Conservation (phyloP, 2,329 filamentous ascomycete genomes). For the Coniella lustricola region DNA sequence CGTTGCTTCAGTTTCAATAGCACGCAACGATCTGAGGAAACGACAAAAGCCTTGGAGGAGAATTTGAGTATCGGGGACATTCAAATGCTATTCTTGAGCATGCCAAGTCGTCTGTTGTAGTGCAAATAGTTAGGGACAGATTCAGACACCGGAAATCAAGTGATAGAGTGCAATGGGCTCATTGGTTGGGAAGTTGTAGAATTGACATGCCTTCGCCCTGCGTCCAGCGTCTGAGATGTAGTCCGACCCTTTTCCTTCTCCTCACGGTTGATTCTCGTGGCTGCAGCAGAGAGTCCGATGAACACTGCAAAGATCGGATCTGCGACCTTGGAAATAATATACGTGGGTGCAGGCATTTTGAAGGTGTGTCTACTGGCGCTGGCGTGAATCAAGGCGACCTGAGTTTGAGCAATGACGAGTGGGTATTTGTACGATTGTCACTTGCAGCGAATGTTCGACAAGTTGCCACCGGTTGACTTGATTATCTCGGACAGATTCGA, state of each 20-base stretch:
- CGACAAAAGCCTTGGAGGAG: too few species aligned
- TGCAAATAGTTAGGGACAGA: constrained; percentile 3
- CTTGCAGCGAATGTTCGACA: too few species aligned
- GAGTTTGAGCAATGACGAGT: neutral
- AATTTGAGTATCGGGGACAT: too few species aligned
- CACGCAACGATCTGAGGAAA: too few species aligned
- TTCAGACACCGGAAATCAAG: neutral
- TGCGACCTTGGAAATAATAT: constrained; percentile 52
- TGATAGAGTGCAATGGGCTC: neutral
- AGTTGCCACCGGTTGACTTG: too few species aligned
- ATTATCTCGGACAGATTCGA: too few species aligned
- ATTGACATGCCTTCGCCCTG: constrained; percentile 35
- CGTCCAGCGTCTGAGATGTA: constrained; percentile 42
- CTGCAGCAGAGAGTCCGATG: constrained; percentile 50
- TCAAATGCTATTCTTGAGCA: constrained; percentile 1
- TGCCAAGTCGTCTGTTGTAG: constrained; percentile 19
- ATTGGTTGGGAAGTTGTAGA: neutral
- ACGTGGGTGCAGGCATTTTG: constrained; percentile 46
- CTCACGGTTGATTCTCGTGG: constrained; percentile 52
- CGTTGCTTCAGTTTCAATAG: too few species aligned
- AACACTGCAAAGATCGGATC: constrained; percentile 53
- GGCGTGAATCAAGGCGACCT: neutral
- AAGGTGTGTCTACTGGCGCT: neutral
- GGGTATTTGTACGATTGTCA: neutral
- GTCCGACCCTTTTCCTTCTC: constrained; percentile 51